Conservation (phyloP, 176 grass and related monocot species). For the Pharus latifolius region DNA sequence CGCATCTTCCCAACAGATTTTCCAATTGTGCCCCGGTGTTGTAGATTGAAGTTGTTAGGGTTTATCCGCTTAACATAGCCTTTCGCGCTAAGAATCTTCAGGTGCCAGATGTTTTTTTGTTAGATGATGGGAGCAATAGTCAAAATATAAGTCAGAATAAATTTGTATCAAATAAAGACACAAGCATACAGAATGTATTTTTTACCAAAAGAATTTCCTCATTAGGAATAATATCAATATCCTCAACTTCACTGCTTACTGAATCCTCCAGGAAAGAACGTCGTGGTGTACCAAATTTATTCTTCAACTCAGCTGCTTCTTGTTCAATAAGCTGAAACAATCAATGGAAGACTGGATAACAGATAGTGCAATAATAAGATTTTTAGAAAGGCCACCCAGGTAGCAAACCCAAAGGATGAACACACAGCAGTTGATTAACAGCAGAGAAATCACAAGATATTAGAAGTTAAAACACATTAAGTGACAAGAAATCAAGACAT, state of each 20-base stretch:
- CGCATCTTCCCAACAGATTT: slow-evolving; percentile 99
- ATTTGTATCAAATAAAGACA: neutral
- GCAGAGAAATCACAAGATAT: neutral
- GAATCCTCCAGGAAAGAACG: slow-evolving; percentile 77
- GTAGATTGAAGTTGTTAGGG: slow-evolving; percentile 83
- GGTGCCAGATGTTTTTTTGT: neutral
- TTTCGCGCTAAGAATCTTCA: slow-evolving; percentile 90
- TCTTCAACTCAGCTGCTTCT: slow-evolving; percentile 86
- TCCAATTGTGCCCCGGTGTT: slow-evolving; percentile 82
- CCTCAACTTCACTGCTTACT: slow-evolving; percentile 59
- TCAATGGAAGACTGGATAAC: slow-evolving; percentile 9
- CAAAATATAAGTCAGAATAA: neutral
- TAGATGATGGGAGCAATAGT: slow-evolving; percentile 10
- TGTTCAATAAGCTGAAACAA: slow-evolving; percentile 71
- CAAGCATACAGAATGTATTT: neutral
- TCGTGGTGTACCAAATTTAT: slow-evolving; percentile 65
- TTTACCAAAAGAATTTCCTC: slow-evolving; percentile 96
- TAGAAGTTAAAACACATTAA: neutral
- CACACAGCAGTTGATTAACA: neutral
- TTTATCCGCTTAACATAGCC: slow-evolving; percentile 94
- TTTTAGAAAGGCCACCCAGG: neutral
- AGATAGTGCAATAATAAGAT: neutral
- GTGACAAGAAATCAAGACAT: neutral
- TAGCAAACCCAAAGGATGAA: neutral
- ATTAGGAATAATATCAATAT: slow-evolving; percentile 93